Evolutionary conservation across 306 rosid genomes (phyloP).

Genomic region (Casuarina equisetifolia): DNA sequence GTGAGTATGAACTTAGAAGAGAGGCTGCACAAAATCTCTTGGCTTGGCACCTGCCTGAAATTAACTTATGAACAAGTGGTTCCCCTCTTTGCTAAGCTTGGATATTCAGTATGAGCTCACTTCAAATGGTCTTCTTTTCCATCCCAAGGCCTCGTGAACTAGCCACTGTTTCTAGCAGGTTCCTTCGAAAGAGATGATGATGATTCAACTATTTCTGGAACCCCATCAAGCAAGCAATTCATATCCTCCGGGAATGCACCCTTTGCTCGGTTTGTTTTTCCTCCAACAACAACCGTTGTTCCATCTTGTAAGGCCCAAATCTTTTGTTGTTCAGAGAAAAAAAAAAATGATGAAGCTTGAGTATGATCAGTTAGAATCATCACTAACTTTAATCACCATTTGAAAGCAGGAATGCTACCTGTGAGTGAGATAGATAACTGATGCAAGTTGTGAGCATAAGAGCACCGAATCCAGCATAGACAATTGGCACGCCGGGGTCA

Average conservation of each 20-base stretch:
- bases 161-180: slow-evolving; percentile 42
- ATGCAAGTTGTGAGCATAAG: slow-evolving; percentile 95
- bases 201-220: slow-evolving; percentile 76
- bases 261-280: slow-evolving; percentile 87
- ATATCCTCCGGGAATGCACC: slow-evolving; percentile 81
- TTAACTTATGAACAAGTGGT: neutral
- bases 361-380: neutral
- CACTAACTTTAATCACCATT: neutral
- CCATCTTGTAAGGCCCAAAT: slow-evolving; percentile 97
- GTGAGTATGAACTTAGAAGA: slow-evolving; percentile 9
- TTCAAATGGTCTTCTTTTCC: slow-evolving; percentile 9
- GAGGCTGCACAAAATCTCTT: neutral
- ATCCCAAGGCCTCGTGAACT: slow-evolving; percentile 30
- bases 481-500: slow-evolving; percentile 93
- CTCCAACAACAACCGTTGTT: slow-evolving; percentile 72
- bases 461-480: slow-evolving; percentile 98
- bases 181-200: slow-evolving; percentile 49
- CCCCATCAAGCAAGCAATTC: slow-evolving; percentile 71
- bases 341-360: slow-evolving; percentile 20
- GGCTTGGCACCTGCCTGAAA: neutral
- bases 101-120: neutral
- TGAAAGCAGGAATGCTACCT: slow-evolving; percentile 44
- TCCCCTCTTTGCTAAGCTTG: neutral
- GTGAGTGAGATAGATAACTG: slow-evolving; percentile 90
- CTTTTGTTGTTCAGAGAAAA: slow-evolving; percentile 46